phyloP scores from a whole-genome alignment of 169 alveolate species.

The Cyclospora cayetanensis region DNA sequence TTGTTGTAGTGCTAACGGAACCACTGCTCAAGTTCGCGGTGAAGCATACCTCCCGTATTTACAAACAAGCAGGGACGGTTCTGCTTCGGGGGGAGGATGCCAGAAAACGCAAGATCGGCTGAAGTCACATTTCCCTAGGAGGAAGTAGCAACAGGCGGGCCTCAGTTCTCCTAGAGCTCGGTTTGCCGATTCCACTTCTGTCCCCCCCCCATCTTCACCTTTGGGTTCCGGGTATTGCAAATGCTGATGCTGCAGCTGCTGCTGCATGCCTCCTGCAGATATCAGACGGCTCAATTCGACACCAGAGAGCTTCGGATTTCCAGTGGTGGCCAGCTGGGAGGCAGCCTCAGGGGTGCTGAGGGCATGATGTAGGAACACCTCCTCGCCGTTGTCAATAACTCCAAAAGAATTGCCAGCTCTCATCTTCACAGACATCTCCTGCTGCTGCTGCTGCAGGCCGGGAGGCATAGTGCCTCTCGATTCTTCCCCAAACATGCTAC shows the following conservation, averaged over 20 bases:
- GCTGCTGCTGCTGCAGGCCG: not conserved
- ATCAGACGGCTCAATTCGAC: not conserved
- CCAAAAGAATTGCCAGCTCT: no score
- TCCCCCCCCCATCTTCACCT: not conserved
- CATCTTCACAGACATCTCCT: no score
- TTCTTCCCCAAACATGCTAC: not conserved
- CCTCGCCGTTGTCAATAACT: no score
- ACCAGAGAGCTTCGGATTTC: not conserved
- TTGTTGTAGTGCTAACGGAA: not conserved
- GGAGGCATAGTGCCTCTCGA: not conserved
- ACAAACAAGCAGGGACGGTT: not conserved
- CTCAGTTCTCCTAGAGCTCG: not conserved
- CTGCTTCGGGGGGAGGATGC: conserved; percentile 21
- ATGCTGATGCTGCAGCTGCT: not conserved
- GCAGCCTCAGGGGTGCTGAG: no score
- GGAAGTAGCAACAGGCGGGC: conserved; percentile 36
- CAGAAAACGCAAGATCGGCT: not conserved
- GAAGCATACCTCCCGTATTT: conserved; percentile 13
- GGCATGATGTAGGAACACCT: no score
- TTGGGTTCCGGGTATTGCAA: no score
- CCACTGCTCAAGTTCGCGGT: not conserved
- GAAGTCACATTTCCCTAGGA: conserved; percentile 18
- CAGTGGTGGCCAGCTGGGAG: not conserved
- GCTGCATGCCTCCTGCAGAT: not conserved
- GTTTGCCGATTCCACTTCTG: not conserved